A percentile compares a stretch with the other conserved stretches of the same genome.
phyloP scores from a whole-genome alignment of 257 asterid species.

The Forsythia viridissima region DNA sequence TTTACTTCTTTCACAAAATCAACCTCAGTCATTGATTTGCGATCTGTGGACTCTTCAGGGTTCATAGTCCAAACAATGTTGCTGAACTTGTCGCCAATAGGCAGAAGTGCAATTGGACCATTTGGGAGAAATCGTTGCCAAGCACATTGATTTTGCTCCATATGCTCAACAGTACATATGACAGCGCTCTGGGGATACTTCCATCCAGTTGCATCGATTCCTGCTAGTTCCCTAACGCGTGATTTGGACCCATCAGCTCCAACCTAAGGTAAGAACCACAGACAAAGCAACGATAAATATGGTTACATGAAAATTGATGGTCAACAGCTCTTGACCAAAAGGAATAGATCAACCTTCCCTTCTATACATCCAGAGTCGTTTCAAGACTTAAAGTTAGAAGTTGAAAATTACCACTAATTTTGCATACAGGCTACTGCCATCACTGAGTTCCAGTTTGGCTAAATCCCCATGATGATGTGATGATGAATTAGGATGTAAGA shows the following conservation, averaged over 20 bases:
- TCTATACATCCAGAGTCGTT: constrained; percentile 6
- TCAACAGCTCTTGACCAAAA: neutral
- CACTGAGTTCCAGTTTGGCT: constrained; percentile 70
- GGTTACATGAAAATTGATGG: neutral
- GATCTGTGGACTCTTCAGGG: constrained; percentile 67
- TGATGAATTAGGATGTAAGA: constrained; percentile 46
- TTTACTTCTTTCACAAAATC: constrained; percentile 71
- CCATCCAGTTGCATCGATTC: constrained; percentile 90
- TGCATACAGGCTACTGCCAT: constrained; percentile 72
- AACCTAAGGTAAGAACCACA: constrained; percentile 49
- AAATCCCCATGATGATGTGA: constrained; percentile 50
- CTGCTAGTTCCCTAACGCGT: constrained; percentile 83
- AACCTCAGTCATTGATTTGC: constrained; percentile 60
- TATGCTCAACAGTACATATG: constrained; percentile 85
- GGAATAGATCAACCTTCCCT: constrained; percentile 6
- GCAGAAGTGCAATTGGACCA: constrained; percentile 95
- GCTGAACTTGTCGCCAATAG: constrained; percentile 83
- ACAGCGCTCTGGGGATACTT: constrained; percentile 87
- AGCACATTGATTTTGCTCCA: constrained; percentile 61
- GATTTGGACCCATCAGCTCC: constrained; percentile 99
- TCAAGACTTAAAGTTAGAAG: neutral
- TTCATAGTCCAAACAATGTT: constrained; percentile 96
- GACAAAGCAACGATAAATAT: constrained; percentile 14
- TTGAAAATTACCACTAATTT: constrained; percentile 75
- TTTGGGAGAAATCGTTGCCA: constrained; percentile 90